Percentiles rank a stretch among this genome's conserved stretches.
Conservation (phyloP, 1,284 basidiomycete species). For the Apiotrichum mycotoxinovorans region DNA sequence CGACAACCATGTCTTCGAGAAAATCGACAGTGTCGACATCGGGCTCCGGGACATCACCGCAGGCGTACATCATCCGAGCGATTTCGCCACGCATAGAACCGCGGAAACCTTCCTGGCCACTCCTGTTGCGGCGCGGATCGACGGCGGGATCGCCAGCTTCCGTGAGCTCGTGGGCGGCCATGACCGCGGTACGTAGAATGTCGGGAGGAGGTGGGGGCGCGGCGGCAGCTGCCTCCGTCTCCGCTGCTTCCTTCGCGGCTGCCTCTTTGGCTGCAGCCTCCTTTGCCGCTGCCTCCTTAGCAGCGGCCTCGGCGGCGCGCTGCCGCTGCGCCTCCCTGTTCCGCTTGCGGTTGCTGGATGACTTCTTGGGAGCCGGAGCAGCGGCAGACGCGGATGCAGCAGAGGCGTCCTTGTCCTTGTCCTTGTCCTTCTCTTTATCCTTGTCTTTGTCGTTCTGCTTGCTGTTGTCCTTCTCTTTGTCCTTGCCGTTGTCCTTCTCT, state of each 20-base stretch:
- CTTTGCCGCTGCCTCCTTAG: no score
- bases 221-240: background rate
- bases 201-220: background rate
- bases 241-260: background rate
- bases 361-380: no score
- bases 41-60: slow-evolving; percentile 41
- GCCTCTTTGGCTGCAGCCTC: no score
- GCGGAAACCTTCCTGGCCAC: slow-evolving; percentile 28
- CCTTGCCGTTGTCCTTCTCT: no score
- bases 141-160: background rate
- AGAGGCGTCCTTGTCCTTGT: background rate
- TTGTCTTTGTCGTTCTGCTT: no score
- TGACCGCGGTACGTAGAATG: background rate
- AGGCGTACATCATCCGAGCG: slow-evolving; percentile 43
- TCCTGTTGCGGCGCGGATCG: background rate
- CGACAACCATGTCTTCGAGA: slow-evolving; percentile 43
- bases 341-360: no score
- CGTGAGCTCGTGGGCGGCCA: background rate
- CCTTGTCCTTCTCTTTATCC: no score
- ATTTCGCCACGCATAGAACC: slow-evolving; percentile 45
- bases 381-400: no score
- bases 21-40: slow-evolving; percentile 42
- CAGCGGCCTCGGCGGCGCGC: no score
- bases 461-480: no score
- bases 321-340: no score